Percentiles rank a stretch among this genome's conserved stretches.
phyloP scores from a whole-genome alignment of 441 rosid species.

The Hypseocharis bilobata region DNA sequence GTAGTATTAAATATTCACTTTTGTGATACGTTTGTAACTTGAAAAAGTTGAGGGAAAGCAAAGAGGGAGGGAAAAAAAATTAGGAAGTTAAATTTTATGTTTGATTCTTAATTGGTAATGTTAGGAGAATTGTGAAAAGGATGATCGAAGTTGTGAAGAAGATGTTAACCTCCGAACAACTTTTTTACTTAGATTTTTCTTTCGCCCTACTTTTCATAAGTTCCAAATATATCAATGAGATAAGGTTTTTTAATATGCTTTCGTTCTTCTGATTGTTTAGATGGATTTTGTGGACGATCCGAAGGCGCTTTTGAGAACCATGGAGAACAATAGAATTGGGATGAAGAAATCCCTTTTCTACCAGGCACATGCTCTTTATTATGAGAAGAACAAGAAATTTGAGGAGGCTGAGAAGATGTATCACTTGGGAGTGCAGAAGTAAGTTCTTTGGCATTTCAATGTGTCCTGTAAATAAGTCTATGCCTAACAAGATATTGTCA shows the following conservation, averaged over 20 bases:
- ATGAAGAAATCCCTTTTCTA: constrained; percentile 58
- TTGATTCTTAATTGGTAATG: no score
- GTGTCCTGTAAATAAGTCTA: background rate
- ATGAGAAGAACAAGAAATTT: constrained; percentile 75
- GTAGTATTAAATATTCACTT: background rate
- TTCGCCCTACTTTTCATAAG: no score
- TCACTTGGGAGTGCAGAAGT: constrained; percentile 70
- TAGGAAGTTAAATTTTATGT: no score
- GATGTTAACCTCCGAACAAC: no score
- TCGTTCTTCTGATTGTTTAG: constrained; percentile 33
- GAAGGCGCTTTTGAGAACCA: constrained; percentile 46
- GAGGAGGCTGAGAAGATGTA: constrained; percentile 90
- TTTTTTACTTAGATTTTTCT: no score
- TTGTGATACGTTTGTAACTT: no score
- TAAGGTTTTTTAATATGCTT: no score
- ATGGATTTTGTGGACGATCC: constrained; percentile 93
- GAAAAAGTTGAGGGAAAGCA: no score
- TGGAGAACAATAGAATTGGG: constrained; percentile 72
- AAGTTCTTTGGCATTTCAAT: constrained; percentile 21
- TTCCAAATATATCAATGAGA: no score
- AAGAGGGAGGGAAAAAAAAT: no score
- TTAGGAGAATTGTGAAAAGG: no score
- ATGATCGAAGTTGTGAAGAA: no score
- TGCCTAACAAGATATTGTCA: background rate
- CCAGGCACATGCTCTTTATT: constrained; percentile 80